These are phyloP conservation scores for Aureobasidium namibiae DNA, from an alignment of 2,329 filamentous ascomycete species.

Conservation along the genomic window DNA sequence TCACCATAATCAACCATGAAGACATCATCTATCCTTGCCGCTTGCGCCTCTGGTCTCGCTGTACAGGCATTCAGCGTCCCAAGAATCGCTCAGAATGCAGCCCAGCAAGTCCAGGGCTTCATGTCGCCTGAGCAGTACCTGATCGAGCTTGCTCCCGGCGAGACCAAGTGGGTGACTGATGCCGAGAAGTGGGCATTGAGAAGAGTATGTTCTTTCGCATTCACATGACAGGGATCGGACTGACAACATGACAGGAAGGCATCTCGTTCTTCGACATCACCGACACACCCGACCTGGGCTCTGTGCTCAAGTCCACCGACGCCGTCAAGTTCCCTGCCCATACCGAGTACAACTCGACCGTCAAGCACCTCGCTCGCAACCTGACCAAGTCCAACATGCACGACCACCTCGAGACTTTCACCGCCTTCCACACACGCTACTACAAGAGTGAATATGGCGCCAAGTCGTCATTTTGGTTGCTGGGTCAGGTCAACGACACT, in stretches of 20 bases:
- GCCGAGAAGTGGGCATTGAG: slow-evolving; percentile 91
- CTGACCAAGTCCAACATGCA: slow-evolving; percentile 71
- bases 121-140: slow-evolving; percentile 51
- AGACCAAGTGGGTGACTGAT: slow-evolving; percentile 82
- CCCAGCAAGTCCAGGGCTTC: slow-evolving; percentile 19
- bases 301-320: slow-evolving; percentile 19
- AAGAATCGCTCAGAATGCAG: slow-evolving; percentile 14
- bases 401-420: slow-evolving; percentile 68
- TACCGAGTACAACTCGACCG: slow-evolving; percentile 55
- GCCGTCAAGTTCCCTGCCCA: slow-evolving; percentile 59
- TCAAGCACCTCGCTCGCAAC: slow-evolving; percentile 58
- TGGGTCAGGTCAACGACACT: slow-evolving; percentile 63
- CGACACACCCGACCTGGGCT: slow-evolving; percentile 57
- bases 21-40: slow-evolving; percentile 11
- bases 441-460: slow-evolving; percentile 71
- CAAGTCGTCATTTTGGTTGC: slow-evolving; percentile 82
- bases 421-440: slow-evolving; percentile 73
- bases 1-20: slow-evolving; percentile 8
- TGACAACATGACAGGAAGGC: slow-evolving; percentile 48
- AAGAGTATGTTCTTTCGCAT: slow-evolving; percentile 48
- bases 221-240: background rate
- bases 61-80: slow-evolving; percentile 16
- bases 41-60: slow-evolving; percentile 12
- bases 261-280: slow-evolving; percentile 94
- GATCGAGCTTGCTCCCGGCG: slow-evolving; percentile 75